Evolutionary conservation across 139 green algal genomes (phyloP).

Genomic region (Micromonas pusilla): DNA sequence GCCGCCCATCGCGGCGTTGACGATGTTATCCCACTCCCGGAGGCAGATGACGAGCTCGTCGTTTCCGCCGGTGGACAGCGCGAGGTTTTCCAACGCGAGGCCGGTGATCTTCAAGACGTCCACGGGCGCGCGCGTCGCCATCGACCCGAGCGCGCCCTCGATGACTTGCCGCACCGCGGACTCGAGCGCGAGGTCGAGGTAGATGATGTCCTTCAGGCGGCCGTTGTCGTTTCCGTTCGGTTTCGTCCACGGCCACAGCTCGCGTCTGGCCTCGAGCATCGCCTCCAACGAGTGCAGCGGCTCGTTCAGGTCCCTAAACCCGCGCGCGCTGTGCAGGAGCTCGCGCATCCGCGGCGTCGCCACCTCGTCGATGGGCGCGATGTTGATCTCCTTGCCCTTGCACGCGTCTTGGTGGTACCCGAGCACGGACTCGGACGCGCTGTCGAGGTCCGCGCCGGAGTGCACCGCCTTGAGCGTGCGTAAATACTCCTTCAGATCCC

Average conservation of each 20-base stretch:
- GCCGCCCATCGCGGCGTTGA: not conserved
- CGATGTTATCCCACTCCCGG: slow-evolving; percentile 17
- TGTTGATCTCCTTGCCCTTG: slow-evolving; percentile 29
- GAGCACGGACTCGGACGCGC: slow-evolving; percentile 50
- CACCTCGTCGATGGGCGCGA: slow-evolving; percentile 23
- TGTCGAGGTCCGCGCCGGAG: slow-evolving; percentile 55
- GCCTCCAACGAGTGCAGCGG: slow-evolving; percentile 2
- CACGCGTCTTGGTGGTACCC: slow-evolving; percentile 52
- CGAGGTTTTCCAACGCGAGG: slow-evolving; percentile 93
- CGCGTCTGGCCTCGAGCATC: slow-evolving; percentile 9
- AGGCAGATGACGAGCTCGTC: slow-evolving; percentile 42
- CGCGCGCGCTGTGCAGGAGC: not conserved
- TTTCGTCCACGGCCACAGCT: slow-evolving; percentile 12
- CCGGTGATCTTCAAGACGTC: slow-evolving; percentile 25
- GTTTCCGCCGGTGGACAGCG: slow-evolving; percentile 79
- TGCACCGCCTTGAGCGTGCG: slow-evolving; percentile 85
- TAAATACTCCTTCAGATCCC: slow-evolving; percentile 90
- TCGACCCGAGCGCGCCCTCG: slow-evolving; percentile 38
- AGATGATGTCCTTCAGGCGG: slow-evolving; percentile 76
- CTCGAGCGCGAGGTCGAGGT: slow-evolving; percentile 95
- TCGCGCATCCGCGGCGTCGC: slow-evolving; percentile 27
- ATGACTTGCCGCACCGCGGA: slow-evolving; percentile 62
- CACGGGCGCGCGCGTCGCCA: slow-evolving; percentile 1
- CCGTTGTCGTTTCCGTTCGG: slow-evolving; percentile 41
- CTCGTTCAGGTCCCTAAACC: not conserved